Conservation (phyloP, 179 eudicot species). For the Nepenthes alata region DNA sequence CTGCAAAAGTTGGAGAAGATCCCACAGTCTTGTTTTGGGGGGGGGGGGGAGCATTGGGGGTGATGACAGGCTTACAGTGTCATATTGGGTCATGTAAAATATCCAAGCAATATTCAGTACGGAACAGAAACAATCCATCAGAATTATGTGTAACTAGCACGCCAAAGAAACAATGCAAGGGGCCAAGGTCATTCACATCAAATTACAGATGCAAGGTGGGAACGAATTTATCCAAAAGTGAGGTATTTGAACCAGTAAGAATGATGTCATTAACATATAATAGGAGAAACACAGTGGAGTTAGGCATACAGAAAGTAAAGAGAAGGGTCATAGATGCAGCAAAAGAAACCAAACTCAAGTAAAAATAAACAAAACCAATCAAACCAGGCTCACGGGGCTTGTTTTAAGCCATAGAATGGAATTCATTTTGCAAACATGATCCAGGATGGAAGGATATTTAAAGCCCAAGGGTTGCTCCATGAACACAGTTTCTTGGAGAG, state of each 20-base stretch:
- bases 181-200: constrained; percentile 1
- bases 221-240: neutral
- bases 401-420: neutral
- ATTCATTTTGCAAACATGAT: neutral
- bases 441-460: neutral
- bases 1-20: no score
- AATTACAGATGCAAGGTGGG: neutral
- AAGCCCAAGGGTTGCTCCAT: neutral
- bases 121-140: neutral
- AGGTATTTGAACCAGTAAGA: neutral
- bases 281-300: neutral
- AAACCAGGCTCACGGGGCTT: constrained; percentile 2
- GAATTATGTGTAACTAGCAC: neutral
- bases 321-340: neutral
- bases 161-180: neutral
- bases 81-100: no score
- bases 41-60: no score
- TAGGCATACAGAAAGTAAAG: neutral
- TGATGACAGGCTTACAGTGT: no score
- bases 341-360: neutral
- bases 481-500: neutral
- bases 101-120: no score
- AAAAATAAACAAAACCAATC: neutral
- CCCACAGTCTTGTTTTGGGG: no score
- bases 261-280: constrained; percentile 8